Conservation (phyloP, 108 stramenopile species). For the Discostella pseudostelligera region DNA sequence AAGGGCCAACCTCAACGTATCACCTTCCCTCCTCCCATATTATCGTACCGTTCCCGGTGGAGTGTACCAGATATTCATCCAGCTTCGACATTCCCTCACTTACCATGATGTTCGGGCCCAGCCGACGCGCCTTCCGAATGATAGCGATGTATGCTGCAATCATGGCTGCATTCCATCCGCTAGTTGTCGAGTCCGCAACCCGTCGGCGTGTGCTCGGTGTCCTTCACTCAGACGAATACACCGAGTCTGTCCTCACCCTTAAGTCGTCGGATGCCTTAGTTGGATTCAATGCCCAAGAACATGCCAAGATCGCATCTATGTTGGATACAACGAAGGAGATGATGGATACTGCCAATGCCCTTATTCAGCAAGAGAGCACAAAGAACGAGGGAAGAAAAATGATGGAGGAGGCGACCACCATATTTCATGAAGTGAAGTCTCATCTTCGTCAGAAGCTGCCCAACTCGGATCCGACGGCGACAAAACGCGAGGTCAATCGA, state of each 20-base stretch:
- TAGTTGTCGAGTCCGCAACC: background rate
- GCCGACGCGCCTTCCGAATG: too few relatives aligned
- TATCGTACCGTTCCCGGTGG: too few relatives aligned
- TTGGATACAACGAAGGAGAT: conserved; percentile 14
- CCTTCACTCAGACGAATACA: conserved; percentile 22
- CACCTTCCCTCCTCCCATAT: too few relatives aligned
- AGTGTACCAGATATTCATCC: too few relatives aligned
- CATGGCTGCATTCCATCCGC: too few relatives aligned
- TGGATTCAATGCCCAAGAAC: conserved; percentile 12
- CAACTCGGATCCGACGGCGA: background rate
- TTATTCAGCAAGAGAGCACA: conserved; percentile 6
- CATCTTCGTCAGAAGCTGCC: background rate
- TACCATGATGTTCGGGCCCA: too few relatives aligned
- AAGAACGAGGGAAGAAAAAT: conserved; percentile 14
- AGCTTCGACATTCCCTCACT: too few relatives aligned
- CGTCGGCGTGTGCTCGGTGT: conserved; percentile 18
- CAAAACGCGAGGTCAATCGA: background rate
- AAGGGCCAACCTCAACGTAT: too few relatives aligned
- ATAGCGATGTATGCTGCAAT: too few relatives aligned
- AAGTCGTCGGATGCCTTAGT: background rate
- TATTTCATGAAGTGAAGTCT: conserved; percentile 25
- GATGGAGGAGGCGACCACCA: conserved; percentile 18
- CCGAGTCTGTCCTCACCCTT: conserved; percentile 8
- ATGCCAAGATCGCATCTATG: conserved; percentile 20
- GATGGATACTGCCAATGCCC: conserved; percentile 17